Base-by-base conservation (phyloP, 2,329 filamentous ascomycete species). In the Calonectria hawksworthii region DNA sequence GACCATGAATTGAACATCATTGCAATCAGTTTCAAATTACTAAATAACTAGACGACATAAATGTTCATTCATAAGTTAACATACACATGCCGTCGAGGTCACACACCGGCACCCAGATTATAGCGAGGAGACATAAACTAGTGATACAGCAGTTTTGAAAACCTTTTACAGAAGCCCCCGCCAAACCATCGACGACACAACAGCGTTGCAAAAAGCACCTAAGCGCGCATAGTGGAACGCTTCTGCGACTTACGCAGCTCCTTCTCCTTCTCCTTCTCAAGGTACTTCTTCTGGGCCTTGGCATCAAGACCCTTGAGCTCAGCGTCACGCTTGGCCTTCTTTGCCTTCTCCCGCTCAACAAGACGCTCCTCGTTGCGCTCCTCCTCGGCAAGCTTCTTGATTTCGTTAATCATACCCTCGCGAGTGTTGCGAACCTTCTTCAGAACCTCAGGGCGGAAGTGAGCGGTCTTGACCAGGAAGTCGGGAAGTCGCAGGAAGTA, bases 371-470 rank as follows among this genome's bases (percentile, higher is more conserved):
- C 94, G 83, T 92, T 94, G 88, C 95, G 95, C 82, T 93, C 90
- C 75, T 95, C 95, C 78, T 98, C 95, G 69, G 93, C 92, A 0
- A 91, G 88, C 86, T 94, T 96, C 85, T 94, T 93, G 82, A 99
- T 92, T 87, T 94, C 94, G 83, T 91, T 91, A 81, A 94, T 91
- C 81, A 95, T 93, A 72, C 95, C 93, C 54, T 99, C 96, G 77
- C 97, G 95, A 41, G 93, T 93, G 75, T 88, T 88, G 82, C 92
- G 93, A 79, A 99, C 90, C 89, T 98, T 98, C 85, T 95, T 95
- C 84, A 94, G 87, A 41, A 98, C 96, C 88, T 99, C 95, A 47
- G 95, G 92, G 16, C 97, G 95, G 93, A 98, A 98, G 86, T 95
- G 96, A 14, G 92, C 96, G 32, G 87, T 86, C 71, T 92, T 88